Evolutionary conservation across 192 early-diverging fungal species (phyloP).

Genomic region (Geosiphon pyriformis): DNA sequence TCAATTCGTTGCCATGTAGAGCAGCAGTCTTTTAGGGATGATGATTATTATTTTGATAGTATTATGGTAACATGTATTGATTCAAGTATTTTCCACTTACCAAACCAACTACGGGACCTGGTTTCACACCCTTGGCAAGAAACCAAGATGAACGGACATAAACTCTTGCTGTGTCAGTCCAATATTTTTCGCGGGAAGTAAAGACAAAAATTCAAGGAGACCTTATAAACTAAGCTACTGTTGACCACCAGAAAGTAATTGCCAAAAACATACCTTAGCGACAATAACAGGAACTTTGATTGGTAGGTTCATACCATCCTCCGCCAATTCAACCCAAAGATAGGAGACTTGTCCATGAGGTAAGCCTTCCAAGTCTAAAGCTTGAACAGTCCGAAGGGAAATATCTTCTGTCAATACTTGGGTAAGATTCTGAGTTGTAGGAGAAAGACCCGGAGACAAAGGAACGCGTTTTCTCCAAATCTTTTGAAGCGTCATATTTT

Average conservation of each 20-base stretch:
- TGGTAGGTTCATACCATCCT: slow-evolving; percentile 55
- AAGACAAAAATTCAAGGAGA: neutral
- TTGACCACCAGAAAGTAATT: neutral
- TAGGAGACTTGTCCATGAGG: slow-evolving; percentile 51
- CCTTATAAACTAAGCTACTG: neutral
- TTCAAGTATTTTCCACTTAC: slow-evolving; percentile 17
- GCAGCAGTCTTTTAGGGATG: slow-evolving; percentile 65
- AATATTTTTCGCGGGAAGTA: neutral
- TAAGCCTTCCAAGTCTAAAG: slow-evolving; percentile 47
- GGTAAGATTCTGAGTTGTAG: slow-evolving; percentile 23
- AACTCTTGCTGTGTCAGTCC: neutral
- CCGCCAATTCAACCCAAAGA: slow-evolving; percentile 59
- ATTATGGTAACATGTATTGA: neutral
- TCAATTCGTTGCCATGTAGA: slow-evolving; percentile 88
- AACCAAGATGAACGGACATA: neutral
- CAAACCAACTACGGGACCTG: slow-evolving; percentile 52
- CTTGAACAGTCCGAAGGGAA: slow-evolving; percentile 40
- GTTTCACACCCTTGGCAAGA: slow-evolving; percentile 45
- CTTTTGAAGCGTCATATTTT: slow-evolving; percentile 12
- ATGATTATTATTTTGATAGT: neutral
- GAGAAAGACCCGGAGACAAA: slow-evolving; percentile 20
- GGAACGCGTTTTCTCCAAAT: slow-evolving; percentile 48
- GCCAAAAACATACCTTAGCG: slow-evolving; percentile 31
- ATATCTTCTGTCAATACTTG: slow-evolving; percentile 25
- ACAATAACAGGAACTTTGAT: slow-evolving; percentile 72